A percentile compares a stretch with the other conserved stretches of the same genome.
Evolutionary conservation across 2,329 filamentous ascomycete genomes (phyloP).

Genomic region (Trichoderma sp.): DNA sequence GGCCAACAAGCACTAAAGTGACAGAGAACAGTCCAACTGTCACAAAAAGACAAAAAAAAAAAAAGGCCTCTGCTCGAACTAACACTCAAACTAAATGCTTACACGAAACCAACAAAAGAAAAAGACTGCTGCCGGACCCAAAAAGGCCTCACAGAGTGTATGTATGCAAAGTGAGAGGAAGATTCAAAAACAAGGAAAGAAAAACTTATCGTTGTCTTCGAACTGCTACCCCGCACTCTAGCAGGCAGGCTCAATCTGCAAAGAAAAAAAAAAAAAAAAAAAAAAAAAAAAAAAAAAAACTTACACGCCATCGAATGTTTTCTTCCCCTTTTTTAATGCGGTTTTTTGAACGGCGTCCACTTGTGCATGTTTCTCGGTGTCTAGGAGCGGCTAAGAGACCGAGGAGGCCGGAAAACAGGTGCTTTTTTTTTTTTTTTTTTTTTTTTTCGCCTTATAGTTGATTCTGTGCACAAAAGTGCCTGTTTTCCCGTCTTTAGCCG

Average conservation of each 20-base stretch:
- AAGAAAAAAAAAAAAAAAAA: background rate
- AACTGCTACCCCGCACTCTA: background rate
- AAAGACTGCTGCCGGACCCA: background rate
- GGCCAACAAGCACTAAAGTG: background rate
- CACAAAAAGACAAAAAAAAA: background rate
- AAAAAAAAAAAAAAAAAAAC: background rate
- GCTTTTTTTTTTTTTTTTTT: background rate
- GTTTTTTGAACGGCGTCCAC: background rate
- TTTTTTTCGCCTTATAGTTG: background rate
- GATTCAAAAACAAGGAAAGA: no score
- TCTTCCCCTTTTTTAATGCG: background rate
- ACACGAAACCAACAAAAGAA: background rate
- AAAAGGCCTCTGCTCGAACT: no score
- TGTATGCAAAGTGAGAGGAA: background rate
- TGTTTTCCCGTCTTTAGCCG: background rate
- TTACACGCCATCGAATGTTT: background rate
- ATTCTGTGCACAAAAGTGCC: background rate
- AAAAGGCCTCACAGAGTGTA: background rate
- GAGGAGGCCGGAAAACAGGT: background rate
- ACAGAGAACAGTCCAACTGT: background rate
- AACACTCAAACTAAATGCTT: background rate
- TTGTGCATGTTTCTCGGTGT: background rate
- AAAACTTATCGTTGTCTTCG: background rate
- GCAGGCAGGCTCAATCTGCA: background rate
- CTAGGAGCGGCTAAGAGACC: background rate